Evolutionary conservation across 495 filamentous ascomycete genomes (phyloP).

Genomic region (Opeltia flavorubescens): DNA sequence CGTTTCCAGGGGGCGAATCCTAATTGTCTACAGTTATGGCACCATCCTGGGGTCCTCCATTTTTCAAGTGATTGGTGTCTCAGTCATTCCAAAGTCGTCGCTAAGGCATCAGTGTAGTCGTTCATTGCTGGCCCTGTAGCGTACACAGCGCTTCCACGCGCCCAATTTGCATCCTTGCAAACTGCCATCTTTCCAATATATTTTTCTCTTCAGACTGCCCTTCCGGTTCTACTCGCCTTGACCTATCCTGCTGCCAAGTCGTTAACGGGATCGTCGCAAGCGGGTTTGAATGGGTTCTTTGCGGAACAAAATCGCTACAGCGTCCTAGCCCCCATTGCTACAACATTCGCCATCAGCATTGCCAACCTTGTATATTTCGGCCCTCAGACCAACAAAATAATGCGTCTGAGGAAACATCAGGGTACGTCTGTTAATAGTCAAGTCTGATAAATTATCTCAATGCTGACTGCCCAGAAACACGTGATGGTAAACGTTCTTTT

Average conservation of each 20-base stretch:
- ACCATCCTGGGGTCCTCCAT: slow-evolving; percentile 64
- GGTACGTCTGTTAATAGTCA: slow-evolving; percentile 30
- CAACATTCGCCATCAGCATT: slow-evolving; percentile 47
- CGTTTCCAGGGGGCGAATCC: background rate
- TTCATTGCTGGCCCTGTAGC: slow-evolving; percentile 67
- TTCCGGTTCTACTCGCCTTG: slow-evolving; percentile 59
- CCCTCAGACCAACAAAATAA: slow-evolving; percentile 56
- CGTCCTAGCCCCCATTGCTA: slow-evolving; percentile 50
- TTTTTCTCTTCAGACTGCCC: slow-evolving; percentile 64
- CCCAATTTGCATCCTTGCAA: slow-evolving; percentile 71
- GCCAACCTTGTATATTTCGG: slow-evolving; percentile 54
- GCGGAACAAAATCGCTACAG: slow-evolving; percentile 38
- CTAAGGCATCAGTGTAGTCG: slow-evolving; percentile 31
- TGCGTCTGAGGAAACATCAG: slow-evolving; percentile 61
- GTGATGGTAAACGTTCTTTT: slow-evolving; percentile 72
- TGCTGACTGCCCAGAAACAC: slow-evolving; percentile 36
- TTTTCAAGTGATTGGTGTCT: slow-evolving; percentile 46
- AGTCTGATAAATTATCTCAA: background rate
- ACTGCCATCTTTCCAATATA: slow-evolving; percentile 70
- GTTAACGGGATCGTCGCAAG: slow-evolving; percentile 9
- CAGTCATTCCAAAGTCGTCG: background rate
- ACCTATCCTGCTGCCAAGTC: slow-evolving; percentile 52
- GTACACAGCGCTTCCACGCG: slow-evolving; percentile 58
- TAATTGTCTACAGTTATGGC: slow-evolving; percentile 48
- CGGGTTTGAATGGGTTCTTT: slow-evolving; percentile 40